These are phyloP conservation scores for Wickerhamomyces bovis DNA, from an alignment of 805 yeast genomes.

Conservation along the genomic window DNA sequence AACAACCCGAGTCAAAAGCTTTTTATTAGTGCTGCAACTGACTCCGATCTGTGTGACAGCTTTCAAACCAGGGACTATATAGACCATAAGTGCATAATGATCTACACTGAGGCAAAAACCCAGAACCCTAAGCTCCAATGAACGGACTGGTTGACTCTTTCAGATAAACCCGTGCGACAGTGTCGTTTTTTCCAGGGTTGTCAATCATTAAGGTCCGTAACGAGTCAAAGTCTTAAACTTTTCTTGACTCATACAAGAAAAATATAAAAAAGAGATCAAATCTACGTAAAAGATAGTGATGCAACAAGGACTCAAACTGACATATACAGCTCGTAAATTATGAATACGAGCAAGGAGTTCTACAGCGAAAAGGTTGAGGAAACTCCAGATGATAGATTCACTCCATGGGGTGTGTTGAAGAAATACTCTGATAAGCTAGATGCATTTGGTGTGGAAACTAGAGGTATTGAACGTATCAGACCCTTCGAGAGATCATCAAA, in stretches of 20 bases:
- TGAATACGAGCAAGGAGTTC: constrained; percentile 1
- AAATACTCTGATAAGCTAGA: constrained; percentile 43
- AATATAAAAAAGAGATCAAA: neutral
- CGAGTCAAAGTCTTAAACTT: no score
- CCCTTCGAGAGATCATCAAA: constrained; percentile 57
- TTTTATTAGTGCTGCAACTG: no score
- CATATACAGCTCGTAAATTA: no score
- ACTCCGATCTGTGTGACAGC: no score
- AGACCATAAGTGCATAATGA: neutral
- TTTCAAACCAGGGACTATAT: no score
- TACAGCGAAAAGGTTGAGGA: constrained; percentile 7
- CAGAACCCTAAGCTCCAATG: no score
- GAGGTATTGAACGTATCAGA: constrained; percentile 73
- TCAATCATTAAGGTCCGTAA: neutral
- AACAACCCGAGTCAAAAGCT: no score
- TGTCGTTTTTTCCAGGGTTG: neutral
- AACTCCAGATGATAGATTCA: constrained; percentile 8
- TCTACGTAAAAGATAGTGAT: neutral
- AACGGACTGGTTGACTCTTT: no score
- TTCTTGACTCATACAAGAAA: neutral
- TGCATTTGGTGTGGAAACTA: constrained; percentile 58
- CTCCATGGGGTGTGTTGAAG: constrained; percentile 17
- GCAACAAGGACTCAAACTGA: no score
- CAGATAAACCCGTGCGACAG: no score
- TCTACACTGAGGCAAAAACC: no score